These are phyloP conservation scores for Teratosphaeria zuluensis DNA, from an alignment of 2,329 filamentous ascomycete species.

Conservation along the genomic window DNA sequence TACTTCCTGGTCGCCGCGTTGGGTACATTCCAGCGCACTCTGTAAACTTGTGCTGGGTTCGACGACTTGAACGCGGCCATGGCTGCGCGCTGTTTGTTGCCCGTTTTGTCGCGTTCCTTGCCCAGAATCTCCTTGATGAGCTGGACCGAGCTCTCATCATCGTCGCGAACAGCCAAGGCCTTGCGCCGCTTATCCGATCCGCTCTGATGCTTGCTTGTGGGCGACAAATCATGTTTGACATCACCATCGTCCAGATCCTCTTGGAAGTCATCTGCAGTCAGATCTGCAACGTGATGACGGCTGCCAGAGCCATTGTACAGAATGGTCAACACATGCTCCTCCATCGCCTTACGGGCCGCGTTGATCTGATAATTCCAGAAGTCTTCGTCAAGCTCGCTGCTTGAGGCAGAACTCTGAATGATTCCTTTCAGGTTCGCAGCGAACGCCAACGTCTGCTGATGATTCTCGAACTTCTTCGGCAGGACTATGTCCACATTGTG, in stretches of 20 bases:
- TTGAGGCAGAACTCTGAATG: constrained; percentile 8
- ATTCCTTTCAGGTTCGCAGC: constrained; percentile 8
- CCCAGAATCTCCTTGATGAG: background rate
- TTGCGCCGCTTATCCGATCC: background rate
- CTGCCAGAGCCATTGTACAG: background rate
- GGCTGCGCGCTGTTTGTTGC: background rate
- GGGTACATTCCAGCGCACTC: background rate
- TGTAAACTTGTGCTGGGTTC: background rate
- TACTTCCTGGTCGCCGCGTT: background rate
- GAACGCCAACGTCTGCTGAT: constrained; percentile 11
- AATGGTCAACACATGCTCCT: constrained; percentile 5
- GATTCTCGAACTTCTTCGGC: constrained; percentile 8
- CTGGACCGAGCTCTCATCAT: background rate
- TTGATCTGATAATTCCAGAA: constrained; percentile 8
- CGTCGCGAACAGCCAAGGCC: background rate
- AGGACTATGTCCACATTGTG: constrained; percentile 18
- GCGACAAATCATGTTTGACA: background rate
- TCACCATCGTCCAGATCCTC: background rate
- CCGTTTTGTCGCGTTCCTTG: background rate
- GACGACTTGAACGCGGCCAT: background rate
- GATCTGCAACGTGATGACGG: background rate
- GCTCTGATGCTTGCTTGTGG: background rate
- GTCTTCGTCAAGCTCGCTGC: constrained; percentile 1
- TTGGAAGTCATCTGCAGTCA: background rate
- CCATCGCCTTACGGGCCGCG: constrained; percentile 5